Conservation (phyloP, 108 stramenopile species). For the Parmales sp. region DNA sequence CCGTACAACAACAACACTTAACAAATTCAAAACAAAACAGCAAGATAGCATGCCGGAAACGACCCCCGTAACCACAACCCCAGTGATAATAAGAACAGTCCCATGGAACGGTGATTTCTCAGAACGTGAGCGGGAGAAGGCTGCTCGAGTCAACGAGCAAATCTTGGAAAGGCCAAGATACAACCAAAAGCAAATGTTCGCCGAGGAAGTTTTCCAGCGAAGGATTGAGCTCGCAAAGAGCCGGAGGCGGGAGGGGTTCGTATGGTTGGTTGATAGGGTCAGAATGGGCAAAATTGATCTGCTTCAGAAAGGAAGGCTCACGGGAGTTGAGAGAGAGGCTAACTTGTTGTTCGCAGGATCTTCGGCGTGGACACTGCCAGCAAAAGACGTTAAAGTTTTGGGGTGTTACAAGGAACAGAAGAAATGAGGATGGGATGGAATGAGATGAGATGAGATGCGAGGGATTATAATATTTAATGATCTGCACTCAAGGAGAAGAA, state of each 20-base stretch:
- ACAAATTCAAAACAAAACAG: too few relatives aligned
- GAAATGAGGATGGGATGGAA: too few relatives aligned
- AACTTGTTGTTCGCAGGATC: neutral
- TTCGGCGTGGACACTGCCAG: too few relatives aligned
- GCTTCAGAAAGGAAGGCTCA: neutral
- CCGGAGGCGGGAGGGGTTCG: neutral
- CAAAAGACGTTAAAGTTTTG: too few relatives aligned
- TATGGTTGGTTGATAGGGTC: neutral
- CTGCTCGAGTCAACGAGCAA: neutral
- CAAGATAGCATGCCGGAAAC: too few relatives aligned
- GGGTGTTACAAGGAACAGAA: too few relatives aligned
- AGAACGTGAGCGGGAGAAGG: neutral
- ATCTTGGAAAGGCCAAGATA: neutral
- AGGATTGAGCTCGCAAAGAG: neutral
- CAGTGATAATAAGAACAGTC: neutral
- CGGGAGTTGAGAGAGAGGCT: neutral
- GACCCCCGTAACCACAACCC: too few relatives aligned
- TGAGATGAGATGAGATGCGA: too few relatives aligned
- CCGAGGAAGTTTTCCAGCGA: neutral
- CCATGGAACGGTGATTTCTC: neutral
- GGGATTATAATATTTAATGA: too few relatives aligned
- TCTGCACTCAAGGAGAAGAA: too few relatives aligned
- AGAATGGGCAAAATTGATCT: neutral
- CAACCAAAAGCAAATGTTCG: neutral
- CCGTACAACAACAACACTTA: too few relatives aligned